These are phyloP conservation scores for Umbelopsis ramanniana DNA, from an alignment of 192 early-diverging fungal species.

Conservation along the genomic window DNA sequence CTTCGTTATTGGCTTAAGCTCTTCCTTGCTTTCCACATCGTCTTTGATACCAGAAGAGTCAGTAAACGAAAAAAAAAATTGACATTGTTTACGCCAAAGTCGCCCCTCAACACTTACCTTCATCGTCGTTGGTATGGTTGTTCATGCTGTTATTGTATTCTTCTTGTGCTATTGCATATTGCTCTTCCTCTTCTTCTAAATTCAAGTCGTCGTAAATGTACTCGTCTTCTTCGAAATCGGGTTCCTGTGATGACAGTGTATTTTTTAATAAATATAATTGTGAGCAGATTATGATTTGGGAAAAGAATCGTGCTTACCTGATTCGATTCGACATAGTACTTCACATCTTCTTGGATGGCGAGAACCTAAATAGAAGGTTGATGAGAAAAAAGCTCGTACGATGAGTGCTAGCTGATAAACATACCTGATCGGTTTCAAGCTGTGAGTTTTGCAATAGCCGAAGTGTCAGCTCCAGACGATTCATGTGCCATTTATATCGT, in stretches of 20 bases:
- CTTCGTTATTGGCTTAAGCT: conserved; percentile 36
- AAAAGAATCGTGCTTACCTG: conserved; percentile 44
- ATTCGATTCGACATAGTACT: conserved; percentile 92
- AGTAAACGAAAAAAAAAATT: not conserved
- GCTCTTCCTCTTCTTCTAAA: conserved; percentile 87
- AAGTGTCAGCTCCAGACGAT: conserved; percentile 87
- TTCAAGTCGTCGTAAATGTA: conserved; percentile 92
- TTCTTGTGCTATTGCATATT: conserved; percentile 77
- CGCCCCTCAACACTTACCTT: conserved; percentile 29
- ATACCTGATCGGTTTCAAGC: conserved; percentile 82
- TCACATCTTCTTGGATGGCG: conserved; percentile 86
- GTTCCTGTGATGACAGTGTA: conserved; percentile 50
- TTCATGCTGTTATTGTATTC: conserved; percentile 37
- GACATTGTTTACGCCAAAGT: too few species aligned
- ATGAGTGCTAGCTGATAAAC: not conserved
- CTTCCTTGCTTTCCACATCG: conserved; percentile 20
- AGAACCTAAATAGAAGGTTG: conserved; percentile 55
- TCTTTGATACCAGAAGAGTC: not conserved
- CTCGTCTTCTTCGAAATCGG: conserved; percentile 94
- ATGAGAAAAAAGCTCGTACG: not conserved
- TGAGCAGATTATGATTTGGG: not conserved
- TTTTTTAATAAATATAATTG: not conserved
- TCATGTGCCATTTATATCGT: conserved; percentile 91
- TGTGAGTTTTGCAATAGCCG: conserved; percentile 94
- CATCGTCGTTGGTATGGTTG: conserved; percentile 37